Conservation (phyloP, 2,329 filamentous ascomycete genomes). For the Periconia macrospinosa region DNA sequence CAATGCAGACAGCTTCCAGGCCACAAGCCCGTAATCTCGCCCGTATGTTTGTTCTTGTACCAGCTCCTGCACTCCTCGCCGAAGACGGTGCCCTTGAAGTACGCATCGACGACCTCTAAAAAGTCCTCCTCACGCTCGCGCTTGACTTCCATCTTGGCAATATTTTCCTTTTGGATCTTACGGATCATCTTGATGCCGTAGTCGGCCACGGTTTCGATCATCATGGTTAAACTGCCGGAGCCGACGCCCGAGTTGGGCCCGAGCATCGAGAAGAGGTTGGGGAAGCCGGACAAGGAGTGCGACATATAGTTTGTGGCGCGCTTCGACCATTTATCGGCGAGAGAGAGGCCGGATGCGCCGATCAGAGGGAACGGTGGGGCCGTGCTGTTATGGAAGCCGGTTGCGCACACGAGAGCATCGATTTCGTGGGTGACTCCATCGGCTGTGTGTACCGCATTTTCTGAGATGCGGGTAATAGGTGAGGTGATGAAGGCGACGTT, state of each 20-base stretch:
- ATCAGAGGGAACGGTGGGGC: conserved; percentile 44
- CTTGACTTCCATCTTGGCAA: conserved; percentile 40
- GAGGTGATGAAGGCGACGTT: conserved; percentile 45
- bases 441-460: conserved; percentile 43
- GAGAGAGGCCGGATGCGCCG: conserved; percentile 29
- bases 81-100: conserved; percentile 39
- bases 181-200: conserved; percentile 45
- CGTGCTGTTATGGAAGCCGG: conserved; percentile 46
- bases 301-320: conserved; percentile 36
- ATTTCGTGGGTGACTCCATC: conserved; percentile 44
- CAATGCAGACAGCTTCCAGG: conserved; percentile 37
- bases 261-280: conserved; percentile 48
- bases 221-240: conserved; percentile 43
- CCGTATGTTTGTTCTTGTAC: conserved; percentile 33
- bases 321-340: conserved; percentile 39
- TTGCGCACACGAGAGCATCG: conserved; percentile 50
- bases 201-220: conserved; percentile 45
- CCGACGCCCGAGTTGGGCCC: conserved; percentile 47
- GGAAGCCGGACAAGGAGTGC: conserved; percentile 32
- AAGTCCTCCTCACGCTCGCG: conserved; percentile 33
- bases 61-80: conserved; percentile 38
- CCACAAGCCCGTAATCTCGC: conserved; percentile 37
- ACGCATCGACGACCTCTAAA: conserved; percentile 32
- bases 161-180: conserved; percentile 48
- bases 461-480: conserved; percentile 39